Conservation (phyloP, 768 basidiomycete genomes). For the Cystofilobasidium capitatum region DNA sequence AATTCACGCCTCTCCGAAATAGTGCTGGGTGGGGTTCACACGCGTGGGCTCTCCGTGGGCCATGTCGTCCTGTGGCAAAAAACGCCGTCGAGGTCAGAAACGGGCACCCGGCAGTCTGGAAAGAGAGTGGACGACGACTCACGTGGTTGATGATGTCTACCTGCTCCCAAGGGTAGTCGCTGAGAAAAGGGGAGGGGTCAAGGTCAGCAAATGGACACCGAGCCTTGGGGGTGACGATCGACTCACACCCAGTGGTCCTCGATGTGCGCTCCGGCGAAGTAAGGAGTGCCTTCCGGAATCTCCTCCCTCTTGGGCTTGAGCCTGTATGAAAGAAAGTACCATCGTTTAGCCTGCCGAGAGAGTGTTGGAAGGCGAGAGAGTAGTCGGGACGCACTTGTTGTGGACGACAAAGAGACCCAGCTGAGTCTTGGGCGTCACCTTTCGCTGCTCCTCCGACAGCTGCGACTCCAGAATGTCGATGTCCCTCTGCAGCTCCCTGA, state of each 20-base stretch:
- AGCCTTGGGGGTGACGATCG: too few relatives aligned
- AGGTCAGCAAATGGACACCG: too few relatives aligned
- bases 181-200: too few relatives aligned
- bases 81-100: background rate
- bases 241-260: slow-evolving; percentile 42
- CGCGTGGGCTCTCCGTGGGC: slow-evolving; percentile 16
- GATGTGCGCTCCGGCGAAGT: slow-evolving; percentile 68
- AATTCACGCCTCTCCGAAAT: slow-evolving; percentile 18
- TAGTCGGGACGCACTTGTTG: slow-evolving; percentile 39
- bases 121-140: background rate
- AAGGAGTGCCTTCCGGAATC: slow-evolving; percentile 57
- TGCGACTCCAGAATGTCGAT: slow-evolving; percentile 41
- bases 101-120: background rate
- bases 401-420: slow-evolving; percentile 77
- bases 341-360: slow-evolving; percentile 1
- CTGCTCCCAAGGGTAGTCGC: slow-evolving; percentile 40
- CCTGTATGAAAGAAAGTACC: slow-evolving; percentile 68
- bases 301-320: slow-evolving; percentile 71
- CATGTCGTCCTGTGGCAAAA: slow-evolving; percentile 13
- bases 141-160: background rate
- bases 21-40: slow-evolving; percentile 8
- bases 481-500: slow-evolving; percentile 80
- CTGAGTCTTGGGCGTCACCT: slow-evolving; percentile 49
- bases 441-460: slow-evolving; percentile 33
- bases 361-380: background rate